Base-by-base conservation (phyloP, 2,329 filamentous ascomycete species). In the Calonectria crousiana region DNA sequence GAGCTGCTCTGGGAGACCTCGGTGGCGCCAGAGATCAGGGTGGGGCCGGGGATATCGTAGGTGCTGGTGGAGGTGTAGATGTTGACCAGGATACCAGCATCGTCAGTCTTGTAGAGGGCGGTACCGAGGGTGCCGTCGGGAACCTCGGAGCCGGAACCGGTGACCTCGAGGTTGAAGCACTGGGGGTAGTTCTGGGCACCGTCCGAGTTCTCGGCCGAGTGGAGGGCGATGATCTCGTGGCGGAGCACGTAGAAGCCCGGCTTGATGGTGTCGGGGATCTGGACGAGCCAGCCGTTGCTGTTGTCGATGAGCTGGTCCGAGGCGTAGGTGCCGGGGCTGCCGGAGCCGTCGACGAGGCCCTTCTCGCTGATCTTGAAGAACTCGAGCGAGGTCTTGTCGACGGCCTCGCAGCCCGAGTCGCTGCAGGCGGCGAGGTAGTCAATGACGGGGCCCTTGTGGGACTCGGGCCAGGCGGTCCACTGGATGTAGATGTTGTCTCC, bases 331-430 rank as follows among this genome's bases (percentile, higher is more conserved):
- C 82, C 78, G 73, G 83, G 85, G 75, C 82, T 85, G 75, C 84
- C 79, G 77, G 89, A 84, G 74, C 91, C 86, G 65, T 79, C 74
- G 72, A 89, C 82, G 32, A 91, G 86, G 78, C 92, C 92, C 47
- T 83, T 85, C 78, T 89, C 88, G 66, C 88, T 87, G 75, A 94
- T 92, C 89, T 94, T 94, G 88, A 92, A 91, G 85, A 90, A 93
- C 79, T 89, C 83, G 68, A 93, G 87, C 13, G 84, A 81, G 9
- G 84, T 84, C 84, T 91, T 90, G 84, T 90, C 88, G 72, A 89
- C 90, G 1, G 84, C 82, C 67, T 88, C 85, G 83, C 90, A 93
- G 81, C 91, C 88, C 44, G 87, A 88, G 70, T 86, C 84, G 47
- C 80, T 79, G 85, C 90, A 92, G 79, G 88, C 86, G 75, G 92